phyloP scores from a whole-genome alignment of 352 stramenopile species.

The Phytophthora cryptogea region DNA sequence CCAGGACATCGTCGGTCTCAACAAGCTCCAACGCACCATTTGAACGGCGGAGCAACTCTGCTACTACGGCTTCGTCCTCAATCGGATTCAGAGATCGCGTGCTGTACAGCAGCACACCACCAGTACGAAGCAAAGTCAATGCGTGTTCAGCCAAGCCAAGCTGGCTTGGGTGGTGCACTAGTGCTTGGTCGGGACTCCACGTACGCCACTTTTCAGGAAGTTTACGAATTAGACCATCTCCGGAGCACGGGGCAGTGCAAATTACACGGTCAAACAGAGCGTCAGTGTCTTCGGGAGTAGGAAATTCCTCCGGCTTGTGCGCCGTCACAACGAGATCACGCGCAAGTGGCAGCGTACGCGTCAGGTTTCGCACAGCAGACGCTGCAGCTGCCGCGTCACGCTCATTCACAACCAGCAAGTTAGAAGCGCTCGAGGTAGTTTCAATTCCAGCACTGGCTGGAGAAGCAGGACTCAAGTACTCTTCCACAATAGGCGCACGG shows the following conservation, averaged over 20 bases:
- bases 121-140: slow-evolving; percentile 50
- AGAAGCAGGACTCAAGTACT: slow-evolving; percentile 34
- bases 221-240: slow-evolving; percentile 80
- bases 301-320: slow-evolving; percentile 79
- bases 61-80: slow-evolving; percentile 86
- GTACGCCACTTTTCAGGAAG: slow-evolving; percentile 81
- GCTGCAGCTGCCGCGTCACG: slow-evolving; percentile 56
- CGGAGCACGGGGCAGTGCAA: slow-evolving; percentile 77
- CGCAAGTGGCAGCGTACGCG: slow-evolving; percentile 55
- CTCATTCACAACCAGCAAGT: slow-evolving; percentile 77
- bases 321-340: slow-evolving; percentile 63
- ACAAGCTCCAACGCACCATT: slow-evolving; percentile 66
- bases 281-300: slow-evolving; percentile 34
- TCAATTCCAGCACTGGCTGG: slow-evolving; percentile 21
- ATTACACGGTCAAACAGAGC: slow-evolving; percentile 75
- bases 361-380: slow-evolving; percentile 58
- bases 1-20: slow-evolving; percentile 44
- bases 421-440: slow-evolving; percentile 15
- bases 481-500: slow-evolving; percentile 60
- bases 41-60: slow-evolving; percentile 60
- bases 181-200: slow-evolving; percentile 59
- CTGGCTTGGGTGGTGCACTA: slow-evolving; percentile 63
- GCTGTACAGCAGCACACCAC: slow-evolving; percentile 67
- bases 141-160: slow-evolving; percentile 83
- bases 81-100: slow-evolving; percentile 85